Percentiles rank a stretch among this genome's conserved stretches.
These are phyloP conservation scores for Geotrichum reessii DNA, from an alignment of 1,139 yeast genomes.

Conservation along the genomic window DNA sequence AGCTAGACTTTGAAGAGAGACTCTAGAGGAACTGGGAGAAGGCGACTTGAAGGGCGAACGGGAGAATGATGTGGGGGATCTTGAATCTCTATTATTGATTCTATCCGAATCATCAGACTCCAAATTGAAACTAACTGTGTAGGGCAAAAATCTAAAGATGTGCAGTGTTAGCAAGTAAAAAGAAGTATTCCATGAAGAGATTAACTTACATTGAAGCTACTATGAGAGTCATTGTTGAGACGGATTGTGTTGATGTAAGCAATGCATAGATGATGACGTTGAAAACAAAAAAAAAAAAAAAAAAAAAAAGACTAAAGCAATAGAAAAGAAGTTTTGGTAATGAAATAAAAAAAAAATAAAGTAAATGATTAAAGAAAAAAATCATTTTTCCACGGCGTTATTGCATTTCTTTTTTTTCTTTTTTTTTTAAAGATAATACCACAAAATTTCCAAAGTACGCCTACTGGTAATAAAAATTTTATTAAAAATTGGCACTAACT, in stretches of 20 bases:
- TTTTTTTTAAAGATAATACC: too few species aligned
- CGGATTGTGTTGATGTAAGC: background rate
- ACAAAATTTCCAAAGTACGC: too few species aligned
- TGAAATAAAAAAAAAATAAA: background rate
- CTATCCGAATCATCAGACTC: constrained; percentile 10
- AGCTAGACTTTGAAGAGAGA: background rate
- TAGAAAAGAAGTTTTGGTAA: background rate
- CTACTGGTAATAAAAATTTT: too few species aligned
- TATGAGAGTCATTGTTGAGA: constrained; percentile 15
- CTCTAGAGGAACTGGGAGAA: background rate
- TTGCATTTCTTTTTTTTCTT: too few species aligned
- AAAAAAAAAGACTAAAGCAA: background rate
- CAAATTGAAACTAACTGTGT: constrained; percentile 46
- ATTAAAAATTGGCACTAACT: too few species aligned
- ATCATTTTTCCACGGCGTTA: background rate
- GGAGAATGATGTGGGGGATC: background rate
- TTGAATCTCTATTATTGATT: background rate
- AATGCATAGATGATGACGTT: background rate
- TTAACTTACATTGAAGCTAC: constrained; percentile 39
- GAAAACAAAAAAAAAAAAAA: background rate
- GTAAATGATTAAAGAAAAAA: background rate
- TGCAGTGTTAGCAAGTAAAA: background rate
- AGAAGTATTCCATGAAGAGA: background rate
- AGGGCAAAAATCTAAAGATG: constrained; percentile 58
- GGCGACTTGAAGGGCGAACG: constrained; percentile 1